Evolutionary conservation across 768 basidiomycete species (phyloP).

Genomic region (Naematelia encephala): DNA sequence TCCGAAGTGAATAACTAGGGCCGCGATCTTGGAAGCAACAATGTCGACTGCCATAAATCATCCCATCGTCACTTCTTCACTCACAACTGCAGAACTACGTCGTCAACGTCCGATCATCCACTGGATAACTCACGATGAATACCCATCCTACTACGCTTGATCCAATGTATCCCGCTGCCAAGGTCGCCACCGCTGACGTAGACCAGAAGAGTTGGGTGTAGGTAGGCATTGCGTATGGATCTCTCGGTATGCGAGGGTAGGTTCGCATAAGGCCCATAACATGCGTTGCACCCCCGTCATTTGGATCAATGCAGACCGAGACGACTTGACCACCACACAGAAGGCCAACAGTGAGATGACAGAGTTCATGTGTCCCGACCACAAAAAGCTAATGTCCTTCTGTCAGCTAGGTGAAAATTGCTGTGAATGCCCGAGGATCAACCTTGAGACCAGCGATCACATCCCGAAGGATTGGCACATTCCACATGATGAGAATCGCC

Average conservation of each 20-base stretch:
- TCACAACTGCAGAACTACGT: conserved; percentile 36
- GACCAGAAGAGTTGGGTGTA: conserved; percentile 47
- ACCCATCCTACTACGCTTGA: conserved; percentile 43
- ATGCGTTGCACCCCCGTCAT: conserved; percentile 43
- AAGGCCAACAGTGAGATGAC: conserved; percentile 43
- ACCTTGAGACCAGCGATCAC: conserved; percentile 48
- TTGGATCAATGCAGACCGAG: conserved; percentile 47
- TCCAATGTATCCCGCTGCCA: conserved; percentile 47
- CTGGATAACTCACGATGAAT: conserved; percentile 41
- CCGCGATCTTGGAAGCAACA: conserved; percentile 84
- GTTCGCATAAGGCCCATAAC: conserved; percentile 42
- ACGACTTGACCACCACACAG: conserved; percentile 48
- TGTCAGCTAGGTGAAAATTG: background rate
- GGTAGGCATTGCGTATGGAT: conserved; percentile 45
- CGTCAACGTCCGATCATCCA: background rate
- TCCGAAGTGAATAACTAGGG: conserved; percentile 82
- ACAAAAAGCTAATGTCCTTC: conserved; percentile 35
- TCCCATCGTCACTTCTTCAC: conserved; percentile 7
- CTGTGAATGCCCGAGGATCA: conserved; percentile 7
- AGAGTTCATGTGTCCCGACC: conserved; percentile 46
- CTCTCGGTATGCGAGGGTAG: conserved; percentile 30
- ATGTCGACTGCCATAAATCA: conserved; percentile 57
- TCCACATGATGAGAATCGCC: conserved; percentile 46
- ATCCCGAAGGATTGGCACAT: conserved; percentile 46
- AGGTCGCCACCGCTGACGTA: conserved; percentile 39